phyloP scores from a whole-genome alignment of 2,329 filamentous ascomycete species.

The Ceratocystis smalleyi region DNA sequence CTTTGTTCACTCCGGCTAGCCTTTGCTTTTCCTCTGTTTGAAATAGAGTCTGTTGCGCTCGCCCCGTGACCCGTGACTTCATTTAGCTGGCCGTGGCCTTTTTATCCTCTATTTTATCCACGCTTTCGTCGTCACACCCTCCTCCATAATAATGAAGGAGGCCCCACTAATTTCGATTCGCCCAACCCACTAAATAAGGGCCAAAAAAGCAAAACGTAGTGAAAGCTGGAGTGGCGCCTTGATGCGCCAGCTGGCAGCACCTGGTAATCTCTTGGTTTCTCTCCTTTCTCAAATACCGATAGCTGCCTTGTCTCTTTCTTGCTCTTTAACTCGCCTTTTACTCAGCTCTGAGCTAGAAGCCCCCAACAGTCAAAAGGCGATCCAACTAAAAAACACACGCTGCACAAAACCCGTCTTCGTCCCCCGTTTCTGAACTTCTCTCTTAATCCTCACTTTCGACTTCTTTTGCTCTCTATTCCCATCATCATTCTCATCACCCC shows the following conservation, averaged over 20 bases:
- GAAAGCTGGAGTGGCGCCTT: neutral
- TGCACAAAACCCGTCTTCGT: neutral
- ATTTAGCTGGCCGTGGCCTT: neutral
- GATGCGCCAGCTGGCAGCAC: neutral
- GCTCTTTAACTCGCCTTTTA: conserved; percentile 10
- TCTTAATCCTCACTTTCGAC: neutral
- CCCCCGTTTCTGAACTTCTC: neutral
- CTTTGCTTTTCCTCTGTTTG: neutral
- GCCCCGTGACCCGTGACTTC: neutral
- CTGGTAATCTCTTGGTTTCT: neutral
- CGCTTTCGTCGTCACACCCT: neutral
- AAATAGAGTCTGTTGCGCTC: neutral
- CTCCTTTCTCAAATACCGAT: conserved; percentile 3
- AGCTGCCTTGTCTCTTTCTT: conserved; percentile 11
- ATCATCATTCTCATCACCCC: neutral
- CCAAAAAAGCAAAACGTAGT: neutral
- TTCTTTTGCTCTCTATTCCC: neutral
- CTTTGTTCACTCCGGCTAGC: neutral
- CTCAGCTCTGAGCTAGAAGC: neutral
- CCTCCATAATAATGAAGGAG: neutral
- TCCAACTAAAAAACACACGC: neutral
- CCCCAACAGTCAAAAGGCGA: conserved; percentile 7
- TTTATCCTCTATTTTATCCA: neutral
- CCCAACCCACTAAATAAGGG: neutral
- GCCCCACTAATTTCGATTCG: neutral